A percentile compares a stretch with the other conserved stretches of the same genome.
phyloP scores from a whole-genome alignment of 1,284 basidiomycete species.

The Ceratobasidium sp. region DNA sequence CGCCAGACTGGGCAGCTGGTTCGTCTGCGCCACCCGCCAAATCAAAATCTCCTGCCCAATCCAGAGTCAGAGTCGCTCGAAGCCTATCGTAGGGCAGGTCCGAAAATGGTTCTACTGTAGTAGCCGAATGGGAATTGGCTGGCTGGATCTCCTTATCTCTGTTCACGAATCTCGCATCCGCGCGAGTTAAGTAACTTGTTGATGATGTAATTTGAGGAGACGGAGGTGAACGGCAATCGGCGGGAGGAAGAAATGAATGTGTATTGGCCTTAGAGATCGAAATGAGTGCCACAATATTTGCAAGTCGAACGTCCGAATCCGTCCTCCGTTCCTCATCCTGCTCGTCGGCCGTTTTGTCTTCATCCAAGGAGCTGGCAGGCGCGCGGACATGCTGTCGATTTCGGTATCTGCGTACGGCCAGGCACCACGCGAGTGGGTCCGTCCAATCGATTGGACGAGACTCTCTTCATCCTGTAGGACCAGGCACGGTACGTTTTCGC shows the following conservation, averaged over 20 bases:
- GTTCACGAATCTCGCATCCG: constrained; percentile 15
- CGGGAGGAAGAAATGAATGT: background rate
- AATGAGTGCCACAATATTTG: background rate
- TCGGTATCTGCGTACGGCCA: constrained; percentile 34
- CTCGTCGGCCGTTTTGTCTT: constrained; percentile 42
- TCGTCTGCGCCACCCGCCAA: constrained; percentile 1
- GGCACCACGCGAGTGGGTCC: constrained; percentile 10
- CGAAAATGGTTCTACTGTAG: constrained; percentile 28
- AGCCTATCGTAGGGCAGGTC: background rate
- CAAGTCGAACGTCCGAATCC: background rate
- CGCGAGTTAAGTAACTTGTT: background rate
- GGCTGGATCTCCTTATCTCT: constrained; percentile 36
- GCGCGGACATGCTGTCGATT: constrained; percentile 28
- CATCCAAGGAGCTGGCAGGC: constrained; percentile 23
- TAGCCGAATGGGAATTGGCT: constrained; percentile 27
- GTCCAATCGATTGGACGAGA: background rate
- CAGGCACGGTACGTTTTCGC: background rate
- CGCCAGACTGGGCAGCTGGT: background rate
- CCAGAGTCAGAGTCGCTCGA: background rate
- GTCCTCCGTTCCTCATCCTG: background rate
- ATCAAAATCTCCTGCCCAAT: background rate
- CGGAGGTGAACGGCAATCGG: background rate
- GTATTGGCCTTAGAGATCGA: background rate
- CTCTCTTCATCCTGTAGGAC: background rate
- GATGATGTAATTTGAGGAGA: background rate